These are phyloP conservation scores for Hyaloscypha finlandica DNA, from an alignment of 495 filamentous ascomycete genomes.

Conservation along the genomic window DNA sequence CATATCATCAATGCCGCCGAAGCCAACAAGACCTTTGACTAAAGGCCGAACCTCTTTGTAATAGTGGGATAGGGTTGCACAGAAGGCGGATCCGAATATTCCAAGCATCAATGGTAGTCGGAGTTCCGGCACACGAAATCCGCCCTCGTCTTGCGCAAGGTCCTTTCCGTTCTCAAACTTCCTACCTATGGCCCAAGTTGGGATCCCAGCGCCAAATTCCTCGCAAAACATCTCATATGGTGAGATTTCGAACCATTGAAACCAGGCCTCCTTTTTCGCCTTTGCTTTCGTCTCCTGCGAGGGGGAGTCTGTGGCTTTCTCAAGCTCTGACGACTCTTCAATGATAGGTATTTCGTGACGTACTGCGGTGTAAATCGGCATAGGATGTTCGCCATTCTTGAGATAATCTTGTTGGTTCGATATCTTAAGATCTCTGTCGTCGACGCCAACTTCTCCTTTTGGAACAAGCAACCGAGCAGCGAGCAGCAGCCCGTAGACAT, in stretches of 20 bases:
- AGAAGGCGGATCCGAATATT: conserved; percentile 94
- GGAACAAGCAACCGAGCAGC: conserved; percentile 84
- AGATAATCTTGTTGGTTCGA: conserved; percentile 78
- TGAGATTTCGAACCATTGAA: conserved; percentile 97
- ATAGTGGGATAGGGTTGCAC: conserved; percentile 91
- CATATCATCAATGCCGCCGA: conserved; percentile 79
- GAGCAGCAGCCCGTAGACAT: conserved; percentile 85
- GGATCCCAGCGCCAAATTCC: conserved; percentile 84
- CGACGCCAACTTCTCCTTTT: conserved; percentile 74
- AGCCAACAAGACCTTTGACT: conserved; percentile 69
- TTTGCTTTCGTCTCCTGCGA: conserved; percentile 57
- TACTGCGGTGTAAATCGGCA: conserved; percentile 94
- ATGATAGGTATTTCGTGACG: conserved; percentile 89
- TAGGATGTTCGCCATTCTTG: conserved; percentile 72
- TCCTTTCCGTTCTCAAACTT: conserved; percentile 73
- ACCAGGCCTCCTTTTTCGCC: conserved; percentile 80
- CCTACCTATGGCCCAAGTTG: conserved; percentile 89
- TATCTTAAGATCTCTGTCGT: conserved; percentile 79
- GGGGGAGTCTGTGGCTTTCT: conserved; percentile 38
- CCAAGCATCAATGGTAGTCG: conserved; percentile 82
- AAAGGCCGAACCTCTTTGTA: conserved; percentile 89
- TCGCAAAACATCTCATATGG: conserved; percentile 98
- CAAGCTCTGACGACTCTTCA: conserved; percentile 43
- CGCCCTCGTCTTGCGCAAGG: conserved; percentile 53
- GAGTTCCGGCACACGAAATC: conserved; percentile 73